These are phyloP conservation scores for Ajuga reptans DNA, from an alignment of 305 asterid species.

Conservation along the genomic window DNA sequence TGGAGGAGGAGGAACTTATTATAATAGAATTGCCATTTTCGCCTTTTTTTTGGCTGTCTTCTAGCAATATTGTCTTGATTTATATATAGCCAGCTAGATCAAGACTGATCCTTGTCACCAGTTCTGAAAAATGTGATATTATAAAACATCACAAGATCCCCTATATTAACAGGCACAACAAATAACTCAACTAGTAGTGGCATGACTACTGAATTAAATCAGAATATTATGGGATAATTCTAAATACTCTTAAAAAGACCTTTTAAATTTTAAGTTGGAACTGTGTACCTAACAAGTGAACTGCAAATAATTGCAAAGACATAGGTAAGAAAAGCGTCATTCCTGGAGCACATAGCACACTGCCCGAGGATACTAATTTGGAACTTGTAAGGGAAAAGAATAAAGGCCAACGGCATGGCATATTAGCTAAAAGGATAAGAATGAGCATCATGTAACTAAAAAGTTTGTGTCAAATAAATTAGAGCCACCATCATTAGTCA, in stretches of 20 bases:
- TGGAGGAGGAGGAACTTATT: neutral
- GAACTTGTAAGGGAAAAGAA: neutral
- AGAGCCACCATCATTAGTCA: neutral
- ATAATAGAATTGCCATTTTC: neutral
- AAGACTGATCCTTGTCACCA: neutral
- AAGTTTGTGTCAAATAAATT: neutral
- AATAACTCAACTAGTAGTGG: neutral
- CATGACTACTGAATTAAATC: neutral
- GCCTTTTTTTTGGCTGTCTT: neutral
- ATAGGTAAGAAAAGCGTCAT: too few relatives aligned
- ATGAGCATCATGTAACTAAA: neutral
- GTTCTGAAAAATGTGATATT: neutral
- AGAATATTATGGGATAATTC: too few relatives aligned
- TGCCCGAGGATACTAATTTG: neutral
- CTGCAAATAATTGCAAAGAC: too few relatives aligned
- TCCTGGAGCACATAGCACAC: too few relatives aligned
- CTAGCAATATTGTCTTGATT: neutral
- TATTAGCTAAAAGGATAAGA: neutral
- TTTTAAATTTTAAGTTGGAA: too few relatives aligned
- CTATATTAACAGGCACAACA: neutral
- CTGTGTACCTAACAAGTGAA: too few relatives aligned
- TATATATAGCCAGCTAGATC: neutral
- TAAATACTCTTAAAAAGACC: too few relatives aligned
- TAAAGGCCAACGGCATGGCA: neutral
- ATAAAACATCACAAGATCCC: neutral